Evolutionary conservation across 2,329 filamentous ascomycete species (phyloP).

Genomic region (Alternaria tenuissima): DNA sequence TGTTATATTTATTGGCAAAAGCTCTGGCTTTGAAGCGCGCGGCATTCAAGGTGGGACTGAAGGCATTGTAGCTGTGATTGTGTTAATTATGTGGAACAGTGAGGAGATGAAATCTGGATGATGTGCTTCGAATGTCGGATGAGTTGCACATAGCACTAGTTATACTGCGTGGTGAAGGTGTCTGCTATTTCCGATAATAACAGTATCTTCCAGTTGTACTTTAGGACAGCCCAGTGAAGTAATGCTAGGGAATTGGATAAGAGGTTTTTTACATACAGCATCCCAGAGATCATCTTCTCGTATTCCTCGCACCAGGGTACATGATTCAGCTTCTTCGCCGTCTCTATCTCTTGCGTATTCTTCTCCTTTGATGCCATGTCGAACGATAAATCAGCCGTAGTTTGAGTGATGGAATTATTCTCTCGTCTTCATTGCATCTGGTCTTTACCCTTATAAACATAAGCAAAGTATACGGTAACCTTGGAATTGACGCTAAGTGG

Average conservation of each 20-base stretch:
- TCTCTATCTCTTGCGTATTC: slow-evolving; percentile 54
- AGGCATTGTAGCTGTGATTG: slow-evolving; percentile 59
- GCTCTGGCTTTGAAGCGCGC: slow-evolving; percentile 64
- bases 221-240: too few species aligned
- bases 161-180: too few species aligned
- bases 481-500: slow-evolving; percentile 24
- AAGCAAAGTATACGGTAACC: not conserved
- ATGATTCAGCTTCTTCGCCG: slow-evolving; percentile 60
- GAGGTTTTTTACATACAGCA: slow-evolving; percentile 57
- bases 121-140: not conserved
- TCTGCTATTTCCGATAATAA: too few species aligned
- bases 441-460: not conserved
- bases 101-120: not conserved
- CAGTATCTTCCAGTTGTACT: too few species aligned
- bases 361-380: slow-evolving; percentile 54
- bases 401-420: not conserved
- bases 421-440: not conserved
- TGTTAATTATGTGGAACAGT: not conserved
- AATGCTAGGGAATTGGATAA: not conserved
- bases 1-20: slow-evolving; percentile 67
- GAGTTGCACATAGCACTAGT: too few species aligned
- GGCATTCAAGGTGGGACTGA: slow-evolving; percentile 58
- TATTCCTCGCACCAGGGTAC: slow-evolving; percentile 68
- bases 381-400: not conserved
- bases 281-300: slow-evolving; percentile 70